Evolutionary conservation across 805 yeast species (phyloP).

Genomic region (Kregervanrija fluxuum): DNA sequence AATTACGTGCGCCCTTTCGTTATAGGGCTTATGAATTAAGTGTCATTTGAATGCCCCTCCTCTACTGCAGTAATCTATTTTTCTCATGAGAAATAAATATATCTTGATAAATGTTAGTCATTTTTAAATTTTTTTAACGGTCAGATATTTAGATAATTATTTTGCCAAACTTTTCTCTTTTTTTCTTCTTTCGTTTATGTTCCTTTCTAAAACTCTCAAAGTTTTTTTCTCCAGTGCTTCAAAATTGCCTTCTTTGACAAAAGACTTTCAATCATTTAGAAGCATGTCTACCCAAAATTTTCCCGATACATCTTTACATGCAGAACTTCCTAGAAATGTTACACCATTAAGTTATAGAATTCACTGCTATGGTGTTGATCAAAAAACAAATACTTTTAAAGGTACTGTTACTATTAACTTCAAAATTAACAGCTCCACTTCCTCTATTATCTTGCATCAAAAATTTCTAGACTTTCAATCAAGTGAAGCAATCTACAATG

Average conservation of each 20-base stretch:
- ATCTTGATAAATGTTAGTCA: too few relatives aligned
- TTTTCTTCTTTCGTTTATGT: slow-evolving; percentile 2
- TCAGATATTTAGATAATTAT: too few relatives aligned
- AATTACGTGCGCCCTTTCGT: too few relatives aligned
- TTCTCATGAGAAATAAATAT: too few relatives aligned
- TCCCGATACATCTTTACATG: slow-evolving; percentile 42
- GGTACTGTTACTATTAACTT: slow-evolving; percentile 46
- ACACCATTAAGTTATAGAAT: slow-evolving; percentile 71
- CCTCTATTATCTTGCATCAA: slow-evolving; percentile 41
- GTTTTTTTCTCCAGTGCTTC: too few relatives aligned
- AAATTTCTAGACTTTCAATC: slow-evolving; percentile 32
- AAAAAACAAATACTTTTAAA: slow-evolving; percentile 34
- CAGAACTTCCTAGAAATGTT: slow-evolving; percentile 36
- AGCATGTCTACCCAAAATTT: slow-evolving; percentile 2
- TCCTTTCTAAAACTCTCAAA: too few relatives aligned
- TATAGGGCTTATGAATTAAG: too few relatives aligned
- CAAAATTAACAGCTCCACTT: slow-evolving; percentile 34
- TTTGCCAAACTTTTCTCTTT: background rate
- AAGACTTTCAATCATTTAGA: too few relatives aligned
- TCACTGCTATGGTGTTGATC: slow-evolving; percentile 52
- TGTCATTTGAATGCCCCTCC: too few relatives aligned
- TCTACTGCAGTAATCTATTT: too few relatives aligned
- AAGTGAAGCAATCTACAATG: slow-evolving; percentile 16
- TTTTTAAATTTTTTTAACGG: too few relatives aligned
- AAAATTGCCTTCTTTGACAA: too few relatives aligned